These are phyloP conservation scores for Chlorella sp. DNA, from an alignment of 139 green algal species.

Conservation along the genomic window DNA sequence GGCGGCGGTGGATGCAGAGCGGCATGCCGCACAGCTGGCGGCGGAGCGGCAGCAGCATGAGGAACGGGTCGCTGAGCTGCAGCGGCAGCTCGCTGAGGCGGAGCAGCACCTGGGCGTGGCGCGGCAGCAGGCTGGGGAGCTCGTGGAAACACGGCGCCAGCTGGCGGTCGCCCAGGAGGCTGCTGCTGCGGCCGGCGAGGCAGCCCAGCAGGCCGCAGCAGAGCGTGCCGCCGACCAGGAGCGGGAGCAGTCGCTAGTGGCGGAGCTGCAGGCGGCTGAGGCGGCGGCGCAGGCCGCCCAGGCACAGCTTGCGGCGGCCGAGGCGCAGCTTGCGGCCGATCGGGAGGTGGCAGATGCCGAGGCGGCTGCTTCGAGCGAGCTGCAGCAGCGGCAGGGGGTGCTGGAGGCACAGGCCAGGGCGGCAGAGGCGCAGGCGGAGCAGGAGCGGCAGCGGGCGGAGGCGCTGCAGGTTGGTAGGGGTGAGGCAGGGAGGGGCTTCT, in stretches of 20 bases:
- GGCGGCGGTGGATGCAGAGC: too few species aligned
- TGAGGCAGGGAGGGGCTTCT: neutral
- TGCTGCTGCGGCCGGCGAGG: neutral
- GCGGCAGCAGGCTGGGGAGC: conserved; percentile 6
- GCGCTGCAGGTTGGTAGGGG: neutral
- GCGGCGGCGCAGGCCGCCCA: neutral
- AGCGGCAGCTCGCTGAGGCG: neutral
- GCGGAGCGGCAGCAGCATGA: neutral
- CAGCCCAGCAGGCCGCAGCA: neutral
- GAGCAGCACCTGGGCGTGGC: conserved; percentile 15
- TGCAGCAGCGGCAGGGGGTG: neutral
- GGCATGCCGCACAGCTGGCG: neutral
- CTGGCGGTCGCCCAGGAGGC: neutral
- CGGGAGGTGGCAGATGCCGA: neutral
- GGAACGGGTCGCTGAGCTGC: neutral
- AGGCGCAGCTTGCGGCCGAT: neutral
- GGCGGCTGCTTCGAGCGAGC: neutral
- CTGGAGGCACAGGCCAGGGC: neutral
- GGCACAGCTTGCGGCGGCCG: neutral
- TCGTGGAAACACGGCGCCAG: neutral
- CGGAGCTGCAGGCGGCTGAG: neutral
- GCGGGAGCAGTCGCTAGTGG: neutral
- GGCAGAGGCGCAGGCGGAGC: neutral
- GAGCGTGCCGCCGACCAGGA: neutral
- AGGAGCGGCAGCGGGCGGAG: neutral